A percentile compares a stretch with the other conserved stretches of the same genome.
Conservation (phyloP, 2,329 filamentous ascomycete species). For the Exserohilum turcica region DNA sequence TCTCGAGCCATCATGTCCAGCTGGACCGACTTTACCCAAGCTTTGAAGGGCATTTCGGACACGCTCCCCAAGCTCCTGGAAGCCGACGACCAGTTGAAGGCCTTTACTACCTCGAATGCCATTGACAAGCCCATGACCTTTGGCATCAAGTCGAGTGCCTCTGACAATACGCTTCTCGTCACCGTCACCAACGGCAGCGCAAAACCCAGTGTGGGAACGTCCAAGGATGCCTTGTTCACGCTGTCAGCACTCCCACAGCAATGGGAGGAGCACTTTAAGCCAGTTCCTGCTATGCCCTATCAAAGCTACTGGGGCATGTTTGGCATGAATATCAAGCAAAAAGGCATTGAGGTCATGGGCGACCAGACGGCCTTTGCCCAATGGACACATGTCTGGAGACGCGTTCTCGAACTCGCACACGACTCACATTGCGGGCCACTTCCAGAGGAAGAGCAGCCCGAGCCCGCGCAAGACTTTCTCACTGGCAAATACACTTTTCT, state of each 20-base stretch:
- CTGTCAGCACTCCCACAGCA: constrained; percentile 52
- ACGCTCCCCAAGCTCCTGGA: constrained; percentile 41
- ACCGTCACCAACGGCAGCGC: constrained; percentile 40
- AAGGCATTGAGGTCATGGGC: constrained; percentile 55
- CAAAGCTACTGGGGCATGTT: constrained; percentile 55
- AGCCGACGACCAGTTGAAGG: constrained; percentile 43
- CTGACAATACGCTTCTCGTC: constrained; percentile 42
- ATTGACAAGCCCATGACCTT: constrained; percentile 43
- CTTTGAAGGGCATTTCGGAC: constrained; percentile 39
- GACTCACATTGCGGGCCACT: constrained; percentile 55
- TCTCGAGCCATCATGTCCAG: constrained; percentile 27
- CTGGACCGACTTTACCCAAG: constrained; percentile 43
- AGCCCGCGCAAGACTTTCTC: constrained; percentile 51
- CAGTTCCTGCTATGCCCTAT: constrained; percentile 51
- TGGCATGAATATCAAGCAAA: constrained; percentile 57
- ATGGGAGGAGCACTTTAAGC: constrained; percentile 55
- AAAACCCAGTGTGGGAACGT: constrained; percentile 32
- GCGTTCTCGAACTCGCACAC: constrained; percentile 55
- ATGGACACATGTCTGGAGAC: constrained; percentile 55
- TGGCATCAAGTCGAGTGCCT: constrained; percentile 44
- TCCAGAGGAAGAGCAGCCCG: constrained; percentile 46
- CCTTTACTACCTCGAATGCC: constrained; percentile 43
- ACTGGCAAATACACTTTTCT: constrained; percentile 56
- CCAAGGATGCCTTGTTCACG: constrained; percentile 46
- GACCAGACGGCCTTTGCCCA: constrained; percentile 53